Percentiles rank a stretch among this genome's conserved stretches.
These are phyloP conservation scores for Leccinum truebloodii DNA, from an alignment of 768 basidiomycete genomes.

Conservation along the genomic window DNA sequence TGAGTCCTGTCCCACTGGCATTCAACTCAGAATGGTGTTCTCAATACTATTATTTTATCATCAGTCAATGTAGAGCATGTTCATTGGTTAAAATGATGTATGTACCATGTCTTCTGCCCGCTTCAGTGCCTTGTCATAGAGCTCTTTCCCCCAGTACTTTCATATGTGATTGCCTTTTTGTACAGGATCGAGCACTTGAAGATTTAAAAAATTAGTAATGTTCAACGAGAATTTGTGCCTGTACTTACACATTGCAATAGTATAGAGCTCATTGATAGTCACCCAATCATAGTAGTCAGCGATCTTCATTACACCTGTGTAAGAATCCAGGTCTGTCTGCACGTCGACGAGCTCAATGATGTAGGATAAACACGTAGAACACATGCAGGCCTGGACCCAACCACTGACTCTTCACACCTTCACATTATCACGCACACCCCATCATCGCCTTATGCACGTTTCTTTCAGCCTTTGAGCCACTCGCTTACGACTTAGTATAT, in stretches of 20 bases:
- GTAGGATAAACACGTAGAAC: too few relatives aligned
- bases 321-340: too few relatives aligned
- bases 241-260: background rate
- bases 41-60: background rate
- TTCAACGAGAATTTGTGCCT: too few relatives aligned
- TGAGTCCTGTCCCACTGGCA: background rate
- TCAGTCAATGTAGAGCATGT: background rate
- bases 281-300: background rate
- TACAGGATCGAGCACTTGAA: background rate
- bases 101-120: background rate
- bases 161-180: background rate
- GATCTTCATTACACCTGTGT: background rate
- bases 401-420: too few relatives aligned
- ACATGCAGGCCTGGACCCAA: too few relatives aligned
- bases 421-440: too few relatives aligned
- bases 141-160: background rate
- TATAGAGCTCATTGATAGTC: background rate
- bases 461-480: too few relatives aligned
- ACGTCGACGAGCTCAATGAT: too few relatives aligned
- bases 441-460: too few relatives aligned
- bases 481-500: too few relatives aligned
- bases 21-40: background rate
- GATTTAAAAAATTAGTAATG: background rate
- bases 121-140: background rate
- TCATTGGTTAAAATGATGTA: background rate